Percentiles rank a stretch among this genome's conserved stretches.
phyloP scores from a whole-genome alignment of 2,329 filamentous ascomycete genomes.

The Ceratocystiopsis sp. region DNA sequence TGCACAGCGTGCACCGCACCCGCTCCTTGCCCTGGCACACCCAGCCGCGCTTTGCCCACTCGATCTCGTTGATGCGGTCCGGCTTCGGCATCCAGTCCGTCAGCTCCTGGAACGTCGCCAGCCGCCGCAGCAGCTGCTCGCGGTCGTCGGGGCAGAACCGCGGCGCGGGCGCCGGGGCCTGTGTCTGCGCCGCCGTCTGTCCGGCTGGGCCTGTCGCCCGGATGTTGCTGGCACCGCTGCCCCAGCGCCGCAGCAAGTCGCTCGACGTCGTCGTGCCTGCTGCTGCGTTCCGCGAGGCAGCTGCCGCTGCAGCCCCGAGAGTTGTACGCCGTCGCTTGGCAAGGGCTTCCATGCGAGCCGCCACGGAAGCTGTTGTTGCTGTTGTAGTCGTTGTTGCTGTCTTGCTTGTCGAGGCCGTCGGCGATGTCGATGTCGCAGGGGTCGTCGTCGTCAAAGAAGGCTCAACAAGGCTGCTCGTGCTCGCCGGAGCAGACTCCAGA shows the following conservation, averaged over 20 bases:
- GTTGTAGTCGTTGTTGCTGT: background rate
- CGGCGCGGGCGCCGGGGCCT: constrained; percentile 23
- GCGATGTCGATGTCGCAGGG: background rate
- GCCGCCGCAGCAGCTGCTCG: constrained; percentile 58
- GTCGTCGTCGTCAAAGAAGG: background rate
- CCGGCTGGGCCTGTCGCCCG: background rate
- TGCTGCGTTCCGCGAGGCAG: no score
- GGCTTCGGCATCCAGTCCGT: constrained; percentile 92
- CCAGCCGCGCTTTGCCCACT: constrained; percentile 93
- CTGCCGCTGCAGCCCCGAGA: no score
- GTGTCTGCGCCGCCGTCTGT: background rate
- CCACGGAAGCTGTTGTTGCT: constrained; percentile 1
- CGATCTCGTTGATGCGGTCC: constrained; percentile 66
- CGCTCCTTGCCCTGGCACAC: constrained; percentile 67
- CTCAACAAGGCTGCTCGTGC: no score
- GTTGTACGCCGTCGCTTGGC: constrained; percentile 32
- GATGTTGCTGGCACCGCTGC: constrained; percentile 1
- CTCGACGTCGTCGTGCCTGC: constrained; percentile 21
- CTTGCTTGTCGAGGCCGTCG: background rate
- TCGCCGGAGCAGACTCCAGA: no score
- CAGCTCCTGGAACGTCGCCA: constrained; percentile 80
- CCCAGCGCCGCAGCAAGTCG: constrained; percentile 25
- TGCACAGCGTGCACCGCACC: constrained; percentile 72
- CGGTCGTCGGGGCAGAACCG: constrained; percentile 81
- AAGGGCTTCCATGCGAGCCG: constrained; percentile 23